Base-by-base conservation (phyloP, 2,329 filamentous ascomycete species). In the Aureobasidium lini region DNA sequence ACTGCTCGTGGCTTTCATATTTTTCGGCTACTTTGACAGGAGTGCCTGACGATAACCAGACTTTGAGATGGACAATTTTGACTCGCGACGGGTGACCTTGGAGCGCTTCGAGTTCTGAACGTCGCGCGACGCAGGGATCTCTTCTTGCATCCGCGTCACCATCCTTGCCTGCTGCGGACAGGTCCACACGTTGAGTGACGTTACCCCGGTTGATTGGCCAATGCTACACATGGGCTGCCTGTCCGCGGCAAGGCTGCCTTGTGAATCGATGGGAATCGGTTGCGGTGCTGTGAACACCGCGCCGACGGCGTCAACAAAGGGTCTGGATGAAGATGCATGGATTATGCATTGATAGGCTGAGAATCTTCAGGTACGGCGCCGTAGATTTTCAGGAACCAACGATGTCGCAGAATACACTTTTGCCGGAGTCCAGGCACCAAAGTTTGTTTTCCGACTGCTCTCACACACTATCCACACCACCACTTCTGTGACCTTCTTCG, bases 371-470 rank as follows among this genome's bases (percentile, higher is more conserved):
- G 54, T 48, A 48, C 54, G 32, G 40, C 42, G 42, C 23, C 31
- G 53, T 16, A 9, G 43, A 57, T 57, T 57, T 57, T 57, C 54
- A 57, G 54, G 54, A 39, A 57, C 54, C 42, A 57, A 57, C 52
- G 52, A 42, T 54, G 37, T 57, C 18, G 18, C 42, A 47, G 42
- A 57, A n/a, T 40, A 42, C 18, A 31, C 18, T 42, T 48, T 39
- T 9, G 15, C 31, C 9, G 31, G 9, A 23, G 32, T 39, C 54
- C 54, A 57, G 54, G 54, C 43, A 57, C 54, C 42, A 57, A 57
- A 57, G 28, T 46, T 39, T 57, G 54, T 57, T 57, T 48, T 11
- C 46, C 9, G n/a, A 29, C 37, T 31, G 28, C 40, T 46, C 10
- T 54, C 8, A 23, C 29, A 31, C 50, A 43, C 48, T 13, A 36